Base-by-base conservation (phyloP, 108 stramenopile genomes). In the Cyclotella baltica region DNA sequence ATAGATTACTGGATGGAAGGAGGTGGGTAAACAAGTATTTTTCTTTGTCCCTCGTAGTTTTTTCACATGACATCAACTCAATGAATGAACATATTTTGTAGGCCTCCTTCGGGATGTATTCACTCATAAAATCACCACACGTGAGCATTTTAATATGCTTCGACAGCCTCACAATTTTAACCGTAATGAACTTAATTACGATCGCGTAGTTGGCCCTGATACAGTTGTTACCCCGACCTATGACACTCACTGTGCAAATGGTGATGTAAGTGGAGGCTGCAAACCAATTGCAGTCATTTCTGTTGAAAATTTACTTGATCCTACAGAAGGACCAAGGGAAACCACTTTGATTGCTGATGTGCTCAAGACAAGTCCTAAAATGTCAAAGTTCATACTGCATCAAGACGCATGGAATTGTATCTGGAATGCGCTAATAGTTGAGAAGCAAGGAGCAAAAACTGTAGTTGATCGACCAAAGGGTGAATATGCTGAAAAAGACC, bases 51-150 rank as follows among this genome's bases (percentile, higher is more conserved):
- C n/a, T n/a, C n/a, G n/a, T n/a, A n/a, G n/a, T 16, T 3, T n/a
- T 35, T 36, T 62, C 6, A 33, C n/a, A 16, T 19, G 30, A 6
- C 22, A 16, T 10, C 5, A 55, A 13, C 4, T 29, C 59, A 6
- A 4, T 6, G 13, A 10, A 20, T 20, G 36, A 4, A 35, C 36
- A 20, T 62, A 0, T 66, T 46, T 38, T 34, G 3, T 16, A 70
- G 77, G 77, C 48, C 53, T 78, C 0, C 6, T 71, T 31, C 67
- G 81, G 1, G 81, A 82, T 46, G 59, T 71, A 2, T 75, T 75
- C 70, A 77, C 81, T 6, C 77, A 83, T 22, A 75, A 78, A 34
- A 73, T 78, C 30, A 79, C 77, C 10, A 83, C 79, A 19, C 50
- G 36, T 13, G 22, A 64, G 37, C 78, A 84, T 48, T 80, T 67